phyloP scores from a whole-genome alignment of 2,329 filamentous ascomycete genomes.

The Curvularia verruculosa region DNA sequence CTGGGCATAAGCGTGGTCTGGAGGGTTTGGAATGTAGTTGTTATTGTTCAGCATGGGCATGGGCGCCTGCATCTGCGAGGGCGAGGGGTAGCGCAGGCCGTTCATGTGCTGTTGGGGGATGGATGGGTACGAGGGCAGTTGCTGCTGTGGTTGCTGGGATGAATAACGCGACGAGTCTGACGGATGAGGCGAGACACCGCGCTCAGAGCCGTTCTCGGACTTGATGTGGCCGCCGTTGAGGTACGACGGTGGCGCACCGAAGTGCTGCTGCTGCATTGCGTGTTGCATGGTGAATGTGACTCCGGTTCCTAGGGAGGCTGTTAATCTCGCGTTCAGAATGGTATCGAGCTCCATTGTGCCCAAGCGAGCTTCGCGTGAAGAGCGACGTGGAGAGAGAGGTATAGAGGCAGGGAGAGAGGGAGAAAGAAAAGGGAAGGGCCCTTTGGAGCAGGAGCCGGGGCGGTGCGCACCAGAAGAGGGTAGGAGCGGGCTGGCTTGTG shows the following conservation, averaged over 20 bases:
- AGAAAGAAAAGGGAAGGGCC: conserved; percentile 7
- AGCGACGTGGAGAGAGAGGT: conserved; percentile 20
- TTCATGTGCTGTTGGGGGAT: conserved; percentile 59
- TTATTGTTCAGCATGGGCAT: conserved; percentile 63
- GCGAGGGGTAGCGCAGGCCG: conserved; percentile 61
- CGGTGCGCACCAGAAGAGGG: conserved; percentile 42
- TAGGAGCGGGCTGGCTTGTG: conserved; percentile 30
- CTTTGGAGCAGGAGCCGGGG: conserved; percentile 31
- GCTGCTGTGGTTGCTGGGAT: conserved; percentile 61
- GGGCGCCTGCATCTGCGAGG: conserved; percentile 57
- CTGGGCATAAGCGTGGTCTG: conserved; percentile 56
- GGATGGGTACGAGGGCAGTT: conserved; percentile 55
- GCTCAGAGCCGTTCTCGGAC: conserved; percentile 65
- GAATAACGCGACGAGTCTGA: conserved; percentile 64
- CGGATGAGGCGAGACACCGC: conserved; percentile 61
- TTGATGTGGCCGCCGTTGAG: conserved; percentile 58
- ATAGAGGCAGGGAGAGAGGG: conserved; percentile 17
- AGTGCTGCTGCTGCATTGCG: conserved; percentile 53
- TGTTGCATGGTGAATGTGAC: conserved; percentile 50
- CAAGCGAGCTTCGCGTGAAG: conserved; percentile 29
- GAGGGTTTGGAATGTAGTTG: conserved; percentile 60
- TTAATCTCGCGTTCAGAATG: conserved; percentile 53
- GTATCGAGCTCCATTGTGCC: conserved; percentile 49
- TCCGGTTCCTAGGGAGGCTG: conserved; percentile 47
- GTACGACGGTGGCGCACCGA: conserved; percentile 56